These are phyloP conservation scores for Solanum pimpinellifolium DNA, from an alignment of 257 asterid genomes.

Conservation along the genomic window DNA sequence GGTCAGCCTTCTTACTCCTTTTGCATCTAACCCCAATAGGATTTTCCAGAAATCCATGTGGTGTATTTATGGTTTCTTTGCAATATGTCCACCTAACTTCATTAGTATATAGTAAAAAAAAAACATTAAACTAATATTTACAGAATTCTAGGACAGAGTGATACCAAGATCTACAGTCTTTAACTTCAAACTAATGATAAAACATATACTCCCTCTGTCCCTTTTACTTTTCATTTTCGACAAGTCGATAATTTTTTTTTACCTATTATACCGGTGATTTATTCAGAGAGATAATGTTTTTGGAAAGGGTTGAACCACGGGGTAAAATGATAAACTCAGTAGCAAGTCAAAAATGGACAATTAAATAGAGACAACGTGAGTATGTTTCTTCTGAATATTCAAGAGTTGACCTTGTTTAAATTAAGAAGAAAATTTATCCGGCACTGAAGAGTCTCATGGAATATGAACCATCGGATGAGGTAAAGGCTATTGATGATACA, in stretches of 20 bases:
- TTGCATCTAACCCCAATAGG: not conserved
- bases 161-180: not conserved
- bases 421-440: not conserved
- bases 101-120: not conserved
- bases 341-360: no score
- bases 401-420: not conserved
- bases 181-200: not conserved
- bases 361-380: no score
- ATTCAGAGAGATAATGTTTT: no score
- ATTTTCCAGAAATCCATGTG: not conserved
- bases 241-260: no score
- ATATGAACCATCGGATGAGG: not conserved
- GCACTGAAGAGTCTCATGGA: not conserved
- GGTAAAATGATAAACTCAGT: no score
- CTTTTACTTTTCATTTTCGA: no score
- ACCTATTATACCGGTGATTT: no score
- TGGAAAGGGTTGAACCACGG: no score
- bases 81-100: not conserved
- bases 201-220: no score
- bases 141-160: not conserved
- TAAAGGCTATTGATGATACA: slow-evolving; percentile 13
- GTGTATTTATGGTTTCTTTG: not conserved
- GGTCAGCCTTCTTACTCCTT: not conserved
- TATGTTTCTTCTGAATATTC: not conserved
- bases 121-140: not conserved